Evolutionary conservation across 768 basidiomycete species (phyloP), one percentile per base, ranked within the genome.

Genomic region (Mrakia frigida): DNA sequence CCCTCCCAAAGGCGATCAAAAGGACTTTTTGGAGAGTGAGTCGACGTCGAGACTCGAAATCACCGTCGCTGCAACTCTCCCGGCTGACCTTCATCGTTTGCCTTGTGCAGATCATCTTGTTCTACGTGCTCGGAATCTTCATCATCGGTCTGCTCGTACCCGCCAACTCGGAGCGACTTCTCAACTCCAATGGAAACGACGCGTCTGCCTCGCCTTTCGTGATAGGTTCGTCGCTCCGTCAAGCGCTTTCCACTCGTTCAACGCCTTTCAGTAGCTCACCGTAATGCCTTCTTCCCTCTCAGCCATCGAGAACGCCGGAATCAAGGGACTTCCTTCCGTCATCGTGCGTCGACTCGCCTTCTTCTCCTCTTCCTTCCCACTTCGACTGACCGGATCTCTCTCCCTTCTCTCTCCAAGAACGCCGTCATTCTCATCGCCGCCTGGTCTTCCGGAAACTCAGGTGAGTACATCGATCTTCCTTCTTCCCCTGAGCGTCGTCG

Each of bases 371-470:
- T 28, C 18, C 33, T 21, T 7, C 23, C 2, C n/a, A 16, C 28
- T 6, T 18, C 23, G 21, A 21, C 9, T 5, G 18, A n/a, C 61
- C 11, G 10, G 9, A 9, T 10, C 10, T 28, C 31, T 28, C 18
- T 35, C 14, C 16, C 61, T 9, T 35, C 28, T 63, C 7, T 28
- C 6, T 13, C 61, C 28, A 3, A 63, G 83, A 84, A 84, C 74
- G 84, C 82, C 59, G 80, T 83, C 70, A 73, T 84, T 33, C 77
- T 84, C 18, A 78, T 83, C 73, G 79, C 84, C 16, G 84, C 83
- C 25, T 84, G 84, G 84, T 82, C 81, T 21, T 82, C 84, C 21
- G 84, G 83, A 60, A 84, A 83, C 79, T 76, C 59, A 21, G 31
- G 31, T 65, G 63, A 16, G 37, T 16, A 3, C 4, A 31, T n/a